A percentile compares a stretch with the other conserved stretches of the same genome.
These are phyloP conservation scores for Stagonosporopsis chrysanthemi DNA, from an alignment of 2,329 filamentous ascomycete genomes.

Conservation along the genomic window DNA sequence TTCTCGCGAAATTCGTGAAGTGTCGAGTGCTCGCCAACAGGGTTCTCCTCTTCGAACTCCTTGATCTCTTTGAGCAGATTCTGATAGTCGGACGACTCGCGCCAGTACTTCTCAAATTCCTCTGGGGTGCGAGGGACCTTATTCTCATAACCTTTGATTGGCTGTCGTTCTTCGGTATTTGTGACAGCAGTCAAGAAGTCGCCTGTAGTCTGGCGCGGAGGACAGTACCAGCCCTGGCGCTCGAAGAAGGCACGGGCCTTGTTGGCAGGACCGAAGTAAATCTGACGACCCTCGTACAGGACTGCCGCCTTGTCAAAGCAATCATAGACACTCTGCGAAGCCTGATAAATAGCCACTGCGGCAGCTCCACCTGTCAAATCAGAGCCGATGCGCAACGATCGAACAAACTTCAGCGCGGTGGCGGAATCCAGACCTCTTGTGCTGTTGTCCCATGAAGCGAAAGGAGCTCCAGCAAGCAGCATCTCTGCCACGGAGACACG, in stretches of 20 bases:
- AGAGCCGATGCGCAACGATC: slow-evolving; percentile 58
- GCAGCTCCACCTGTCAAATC: slow-evolving; percentile 59
- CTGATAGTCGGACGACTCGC: slow-evolving; percentile 56
- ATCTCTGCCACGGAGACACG: slow-evolving; percentile 67
- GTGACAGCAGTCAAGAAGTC: slow-evolving; percentile 82
- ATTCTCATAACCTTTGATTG: slow-evolving; percentile 53
- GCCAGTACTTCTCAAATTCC: slow-evolving; percentile 61
- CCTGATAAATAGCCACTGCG: slow-evolving; percentile 67
- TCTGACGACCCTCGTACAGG: slow-evolving; percentile 78
- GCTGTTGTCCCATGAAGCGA: slow-evolving; percentile 57
- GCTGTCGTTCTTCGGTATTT: slow-evolving; percentile 53
- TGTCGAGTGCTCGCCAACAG: slow-evolving; percentile 50
- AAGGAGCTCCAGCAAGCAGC: slow-evolving; percentile 50
- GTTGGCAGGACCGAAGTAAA: slow-evolving; percentile 73
- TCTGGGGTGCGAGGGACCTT: slow-evolving; percentile 57
- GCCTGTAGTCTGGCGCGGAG: slow-evolving; percentile 70
- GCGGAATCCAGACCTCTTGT: slow-evolving; percentile 53
- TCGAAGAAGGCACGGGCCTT: slow-evolving; percentile 72
- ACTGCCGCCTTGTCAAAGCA: slow-evolving; percentile 77
- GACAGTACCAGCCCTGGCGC: slow-evolving; percentile 72
- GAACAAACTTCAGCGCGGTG: slow-evolving; percentile 65
- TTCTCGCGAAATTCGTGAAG: slow-evolving; percentile 49
- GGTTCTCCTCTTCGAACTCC: slow-evolving; percentile 58
- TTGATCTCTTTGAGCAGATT: slow-evolving; percentile 59
- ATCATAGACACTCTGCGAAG: slow-evolving; percentile 62